Conservation (phyloP, 2,329 filamentous ascomycete species). For the Pseudogymnoascus sp. region DNA sequence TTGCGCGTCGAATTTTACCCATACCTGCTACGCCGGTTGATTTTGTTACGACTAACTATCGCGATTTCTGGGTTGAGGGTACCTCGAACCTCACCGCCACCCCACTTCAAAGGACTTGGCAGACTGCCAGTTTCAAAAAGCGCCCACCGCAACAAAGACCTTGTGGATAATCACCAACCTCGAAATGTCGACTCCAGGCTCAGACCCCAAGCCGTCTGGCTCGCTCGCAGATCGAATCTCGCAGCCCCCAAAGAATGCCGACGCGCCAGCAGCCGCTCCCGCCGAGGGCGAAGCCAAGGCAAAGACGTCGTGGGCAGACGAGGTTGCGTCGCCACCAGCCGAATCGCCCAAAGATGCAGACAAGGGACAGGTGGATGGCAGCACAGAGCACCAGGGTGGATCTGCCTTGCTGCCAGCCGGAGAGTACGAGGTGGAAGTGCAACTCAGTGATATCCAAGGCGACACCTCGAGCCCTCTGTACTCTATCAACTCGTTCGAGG, state of each 20-base stretch:
- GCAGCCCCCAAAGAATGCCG: constrained; percentile 25
- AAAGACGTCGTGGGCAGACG: constrained; percentile 32
- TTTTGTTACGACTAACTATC: not conserved
- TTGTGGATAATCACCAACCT: not conserved
- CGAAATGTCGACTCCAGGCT: constrained; percentile 7
- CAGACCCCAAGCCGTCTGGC: constrained; percentile 15
- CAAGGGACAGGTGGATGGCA: constrained; percentile 38
- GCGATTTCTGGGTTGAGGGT: not conserved
- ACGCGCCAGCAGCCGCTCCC: not conserved
- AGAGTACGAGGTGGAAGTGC: constrained; percentile 84
- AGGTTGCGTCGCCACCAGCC: constrained; percentile 28
- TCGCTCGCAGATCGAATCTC: constrained; percentile 43
- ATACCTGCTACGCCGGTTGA: not conserved
- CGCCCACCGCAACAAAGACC: not conserved
- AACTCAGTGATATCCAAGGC: constrained; percentile 79
- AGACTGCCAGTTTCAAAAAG: not conserved
- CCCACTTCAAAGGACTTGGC: constrained; percentile 5
- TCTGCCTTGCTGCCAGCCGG: constrained; percentile 55
- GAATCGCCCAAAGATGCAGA: constrained; percentile 14
- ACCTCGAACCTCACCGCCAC: constrained; percentile 5
- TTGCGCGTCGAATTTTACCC: not conserved
- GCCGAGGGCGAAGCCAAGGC: not conserved
- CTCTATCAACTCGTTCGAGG: constrained; percentile 75
- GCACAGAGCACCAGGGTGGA: constrained; percentile 34
- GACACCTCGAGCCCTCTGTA: constrained; percentile 82